These are phyloP conservation scores for Hyaloscypha bicolor DNA, from an alignment of 495 filamentous ascomycete species.

Conservation along the genomic window DNA sequence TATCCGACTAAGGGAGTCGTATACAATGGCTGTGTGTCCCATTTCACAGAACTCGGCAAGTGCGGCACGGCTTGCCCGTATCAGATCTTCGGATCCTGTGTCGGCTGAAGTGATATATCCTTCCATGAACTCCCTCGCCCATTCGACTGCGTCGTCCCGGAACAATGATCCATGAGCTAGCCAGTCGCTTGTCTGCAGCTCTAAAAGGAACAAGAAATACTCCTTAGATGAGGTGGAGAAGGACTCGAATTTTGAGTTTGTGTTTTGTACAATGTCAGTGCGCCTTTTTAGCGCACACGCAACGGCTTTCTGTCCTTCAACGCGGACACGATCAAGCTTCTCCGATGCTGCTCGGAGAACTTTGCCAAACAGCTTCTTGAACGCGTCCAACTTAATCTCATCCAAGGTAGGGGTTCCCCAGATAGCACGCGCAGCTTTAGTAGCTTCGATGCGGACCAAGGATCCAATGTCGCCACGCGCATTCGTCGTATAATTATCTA, in stretches of 20 bases:
- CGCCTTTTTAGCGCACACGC: slow-evolving; percentile 32
- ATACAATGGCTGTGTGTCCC: slow-evolving; percentile 38
- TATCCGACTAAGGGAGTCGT: slow-evolving; percentile 46
- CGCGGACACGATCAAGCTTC: slow-evolving; percentile 84
- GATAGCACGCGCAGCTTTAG: slow-evolving; percentile 49
- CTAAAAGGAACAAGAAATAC: slow-evolving; percentile 55
- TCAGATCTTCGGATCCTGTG: slow-evolving; percentile 78
- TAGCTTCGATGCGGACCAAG: slow-evolving; percentile 74
- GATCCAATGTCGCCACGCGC: slow-evolving; percentile 88
- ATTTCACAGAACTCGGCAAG: slow-evolving; percentile 54
- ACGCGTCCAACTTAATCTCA: background rate
- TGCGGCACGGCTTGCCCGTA: slow-evolving; percentile 72
- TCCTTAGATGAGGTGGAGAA: slow-evolving; percentile 49
- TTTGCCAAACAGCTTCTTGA: slow-evolving; percentile 30
- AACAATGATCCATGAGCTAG: background rate
- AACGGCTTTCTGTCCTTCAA: slow-evolving; percentile 60
- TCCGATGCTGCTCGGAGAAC: slow-evolving; percentile 77
- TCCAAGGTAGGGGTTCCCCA: background rate
- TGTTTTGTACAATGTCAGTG: background rate
- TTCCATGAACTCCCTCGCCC: slow-evolving; percentile 54
- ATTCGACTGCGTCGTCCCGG: background rate
- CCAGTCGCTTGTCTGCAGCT: slow-evolving; percentile 34
- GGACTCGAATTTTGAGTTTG: background rate
- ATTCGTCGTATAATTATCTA: slow-evolving; percentile 90
- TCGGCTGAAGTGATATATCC: slow-evolving; percentile 84